These are phyloP conservation scores for Apiotrichum domesticum DNA, from an alignment of 1,284 basidiomycete genomes.

Conservation along the genomic window DNA sequence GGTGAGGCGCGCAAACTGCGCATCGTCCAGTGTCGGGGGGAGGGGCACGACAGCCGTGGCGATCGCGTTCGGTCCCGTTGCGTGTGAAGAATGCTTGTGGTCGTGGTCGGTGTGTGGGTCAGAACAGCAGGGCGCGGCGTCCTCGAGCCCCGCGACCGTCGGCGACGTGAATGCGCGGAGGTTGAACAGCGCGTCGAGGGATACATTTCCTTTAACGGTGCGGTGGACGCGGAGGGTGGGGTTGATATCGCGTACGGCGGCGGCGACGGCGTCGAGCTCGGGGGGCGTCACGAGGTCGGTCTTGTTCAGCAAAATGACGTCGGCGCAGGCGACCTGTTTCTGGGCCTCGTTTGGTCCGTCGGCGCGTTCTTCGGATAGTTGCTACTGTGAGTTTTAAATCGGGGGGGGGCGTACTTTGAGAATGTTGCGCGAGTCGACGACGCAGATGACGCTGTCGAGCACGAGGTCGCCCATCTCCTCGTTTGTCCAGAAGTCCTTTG, in stretches of 20 bases:
- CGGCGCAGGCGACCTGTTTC: constrained; percentile 82
- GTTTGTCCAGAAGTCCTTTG: constrained; percentile 84
- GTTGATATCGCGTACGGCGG: constrained; percentile 60
- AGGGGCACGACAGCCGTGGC: constrained; percentile 59
- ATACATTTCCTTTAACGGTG: constrained; percentile 62
- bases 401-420: constrained; percentile 54
- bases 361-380: constrained; percentile 70
- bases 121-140: constrained; percentile 4
- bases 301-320: constrained; percentile 86
- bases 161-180: constrained; percentile 63
- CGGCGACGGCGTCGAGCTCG: constrained; percentile 51
- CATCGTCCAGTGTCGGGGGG: constrained; percentile 48
- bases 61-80: constrained; percentile 51
- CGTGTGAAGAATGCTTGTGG: constrained; percentile 25
- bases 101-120: constrained; percentile 26
- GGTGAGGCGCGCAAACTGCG: constrained; percentile 52
- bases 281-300: constrained; percentile 59
- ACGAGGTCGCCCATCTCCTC: constrained; percentile 74
- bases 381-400: constrained; percentile 49
- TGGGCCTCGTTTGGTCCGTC: constrained; percentile 68
- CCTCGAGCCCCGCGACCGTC: constrained; percentile 23
- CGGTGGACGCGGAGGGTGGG: constrained; percentile 65
- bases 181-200: constrained; percentile 66
- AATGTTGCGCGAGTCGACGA: constrained; percentile 83
- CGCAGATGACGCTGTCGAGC: constrained; percentile 82